phyloP scores from a whole-genome alignment of 2,329 filamentous ascomycete genomes.

The Stagonosporopsis cucurbitacearum region DNA sequence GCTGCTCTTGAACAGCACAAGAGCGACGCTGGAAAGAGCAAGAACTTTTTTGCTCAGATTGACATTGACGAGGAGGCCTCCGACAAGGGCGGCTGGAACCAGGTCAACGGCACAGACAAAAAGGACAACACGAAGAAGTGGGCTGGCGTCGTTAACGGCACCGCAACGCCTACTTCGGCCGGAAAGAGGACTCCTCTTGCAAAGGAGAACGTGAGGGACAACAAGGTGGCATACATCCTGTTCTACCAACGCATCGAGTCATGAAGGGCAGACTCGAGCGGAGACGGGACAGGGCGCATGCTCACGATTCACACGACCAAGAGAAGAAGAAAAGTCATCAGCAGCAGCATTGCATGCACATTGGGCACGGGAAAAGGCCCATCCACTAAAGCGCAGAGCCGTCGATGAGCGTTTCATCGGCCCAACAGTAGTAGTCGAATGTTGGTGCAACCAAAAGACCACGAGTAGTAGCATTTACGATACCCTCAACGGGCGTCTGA shows the following conservation, averaged over 20 bases:
- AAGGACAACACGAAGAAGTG: conserved; percentile 69
- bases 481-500: conserved; percentile 2
- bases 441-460: conserved; percentile 14
- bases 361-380: conserved; percentile 17
- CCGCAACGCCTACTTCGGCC: conserved; percentile 59
- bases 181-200: conserved; percentile 60
- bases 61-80: conserved; percentile 66
- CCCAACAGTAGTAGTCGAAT: too few relatives aligned
- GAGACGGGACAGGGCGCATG: conserved; percentile 8
- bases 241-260: conserved; percentile 81
- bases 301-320: conserved; percentile 16
- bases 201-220: conserved; percentile 74
- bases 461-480: conserved; percentile 8
- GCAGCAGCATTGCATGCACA: conserved; percentile 19
- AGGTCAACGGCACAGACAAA: conserved; percentile 71
- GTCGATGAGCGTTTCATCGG: conserved; percentile 20
- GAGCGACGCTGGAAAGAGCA: conserved; percentile 59
- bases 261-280: conserved; percentile 25
- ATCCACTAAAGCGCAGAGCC: conserved; percentile 20
- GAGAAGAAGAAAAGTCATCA: conserved; percentile 20
- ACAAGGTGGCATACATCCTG: conserved; percentile 95
- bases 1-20: conserved; percentile 72
- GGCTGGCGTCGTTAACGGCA: conserved; percentile 69
- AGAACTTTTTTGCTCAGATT: conserved; percentile 76
- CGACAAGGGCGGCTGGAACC: conserved; percentile 79